Evolutionary conservation across 2,329 filamentous ascomycete genomes (phyloP).

Genomic region (Ciborinia camelliae): DNA sequence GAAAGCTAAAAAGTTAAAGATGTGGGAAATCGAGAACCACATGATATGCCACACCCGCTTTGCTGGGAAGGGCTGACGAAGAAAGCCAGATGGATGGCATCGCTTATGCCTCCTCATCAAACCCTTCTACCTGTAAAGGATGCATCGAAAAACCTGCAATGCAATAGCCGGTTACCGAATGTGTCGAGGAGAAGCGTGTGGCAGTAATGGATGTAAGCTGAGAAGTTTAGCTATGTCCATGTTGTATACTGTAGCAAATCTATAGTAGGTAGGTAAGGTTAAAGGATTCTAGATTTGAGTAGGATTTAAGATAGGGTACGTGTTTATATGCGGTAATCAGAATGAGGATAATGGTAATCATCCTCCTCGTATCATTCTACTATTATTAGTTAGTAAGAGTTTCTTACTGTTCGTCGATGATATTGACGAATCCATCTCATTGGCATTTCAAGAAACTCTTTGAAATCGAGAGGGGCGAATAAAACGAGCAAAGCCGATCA

Average conservation of each 20-base stretch:
- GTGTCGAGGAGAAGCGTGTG: constrained; percentile 2
- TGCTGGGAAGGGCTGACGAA: constrained; percentile 3
- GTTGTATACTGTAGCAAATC: background rate
- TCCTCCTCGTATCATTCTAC: constrained; percentile 7
- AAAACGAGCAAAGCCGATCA: background rate
- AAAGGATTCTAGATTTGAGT: background rate
- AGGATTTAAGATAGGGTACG: background rate
- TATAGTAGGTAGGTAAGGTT: background rate
- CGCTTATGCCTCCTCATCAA: constrained; percentile 2
- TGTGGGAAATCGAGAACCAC: background rate
- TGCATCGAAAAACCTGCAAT: background rate
- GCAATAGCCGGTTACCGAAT: constrained; percentile 8
- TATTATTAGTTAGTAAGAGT: background rate
- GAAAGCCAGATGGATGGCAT: background rate
- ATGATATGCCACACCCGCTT: constrained; percentile 13
- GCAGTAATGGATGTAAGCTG: constrained; percentile 3
- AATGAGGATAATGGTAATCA: background rate
- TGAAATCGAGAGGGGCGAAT: background rate
- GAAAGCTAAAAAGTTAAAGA: background rate
- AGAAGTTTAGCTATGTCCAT: background rate
- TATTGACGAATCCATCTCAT: background rate
- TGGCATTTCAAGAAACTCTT: background rate
- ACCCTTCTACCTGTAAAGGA: background rate
- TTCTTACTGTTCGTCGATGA: background rate
- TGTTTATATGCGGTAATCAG: background rate